These are phyloP conservation scores for Clonostachys solani DNA, from an alignment of 2,329 filamentous ascomycete genomes.

Conservation along the genomic window DNA sequence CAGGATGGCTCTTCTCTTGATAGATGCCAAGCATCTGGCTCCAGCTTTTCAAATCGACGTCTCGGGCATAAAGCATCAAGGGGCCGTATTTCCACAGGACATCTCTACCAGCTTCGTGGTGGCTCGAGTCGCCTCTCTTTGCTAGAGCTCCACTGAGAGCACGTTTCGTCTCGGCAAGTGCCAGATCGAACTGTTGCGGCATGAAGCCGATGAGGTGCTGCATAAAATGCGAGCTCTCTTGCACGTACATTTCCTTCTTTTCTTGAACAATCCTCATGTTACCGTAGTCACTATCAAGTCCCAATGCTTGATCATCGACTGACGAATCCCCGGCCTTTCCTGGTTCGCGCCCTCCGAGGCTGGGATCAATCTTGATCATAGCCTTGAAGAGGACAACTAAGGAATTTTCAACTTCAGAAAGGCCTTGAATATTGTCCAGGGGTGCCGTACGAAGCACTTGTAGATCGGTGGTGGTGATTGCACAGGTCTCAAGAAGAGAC, in stretches of 20 bases:
- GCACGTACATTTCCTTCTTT: conserved; percentile 84
- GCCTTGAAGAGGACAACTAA: conserved; percentile 84
- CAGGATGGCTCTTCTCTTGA: conserved; percentile 66
- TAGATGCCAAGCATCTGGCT: conserved; percentile 75
- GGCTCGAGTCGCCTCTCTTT: conserved; percentile 65
- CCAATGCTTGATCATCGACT: conserved; percentile 35
- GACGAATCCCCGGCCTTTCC: conserved; percentile 44
- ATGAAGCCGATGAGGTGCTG: conserved; percentile 78
- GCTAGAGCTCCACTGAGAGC: conserved; percentile 56
- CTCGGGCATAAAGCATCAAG: conserved; percentile 81
- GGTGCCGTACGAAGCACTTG: conserved; percentile 69
- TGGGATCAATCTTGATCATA: conserved; percentile 88
- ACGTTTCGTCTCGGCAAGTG: conserved; percentile 66
- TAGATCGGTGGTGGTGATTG: conserved; percentile 73
- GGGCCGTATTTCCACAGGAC: conserved; percentile 85
- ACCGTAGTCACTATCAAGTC: conserved; percentile 70
- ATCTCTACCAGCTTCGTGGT: conserved; percentile 68
- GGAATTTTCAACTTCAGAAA: conserved; percentile 74
- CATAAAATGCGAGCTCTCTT: conserved; percentile 73
- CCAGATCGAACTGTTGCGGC: conserved; percentile 72
- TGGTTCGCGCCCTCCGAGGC: conserved; percentile 52
- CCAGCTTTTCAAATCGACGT: conserved; percentile 81
- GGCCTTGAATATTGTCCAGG: conserved; percentile 63
- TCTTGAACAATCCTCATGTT: conserved; percentile 93
- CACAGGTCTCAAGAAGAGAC: conserved; percentile 84